phyloP scores from a whole-genome alignment of 352 stramenopile genomes.

The Thalassiosira exigua region DNA sequence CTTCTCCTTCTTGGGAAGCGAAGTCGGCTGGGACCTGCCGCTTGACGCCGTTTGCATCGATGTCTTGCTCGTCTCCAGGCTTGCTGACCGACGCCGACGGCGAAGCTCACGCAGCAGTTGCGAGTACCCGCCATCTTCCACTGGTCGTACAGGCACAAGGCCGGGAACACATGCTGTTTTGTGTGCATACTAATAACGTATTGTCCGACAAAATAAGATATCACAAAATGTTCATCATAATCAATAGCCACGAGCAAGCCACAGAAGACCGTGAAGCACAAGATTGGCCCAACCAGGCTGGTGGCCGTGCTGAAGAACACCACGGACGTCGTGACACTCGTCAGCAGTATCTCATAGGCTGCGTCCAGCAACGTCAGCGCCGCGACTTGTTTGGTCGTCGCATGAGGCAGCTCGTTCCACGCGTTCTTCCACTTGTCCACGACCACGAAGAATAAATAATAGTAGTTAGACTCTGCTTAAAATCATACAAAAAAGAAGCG shows the following conservation, averaged over 20 bases:
- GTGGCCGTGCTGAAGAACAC: constrained; percentile 67
- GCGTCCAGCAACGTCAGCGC: constrained; percentile 50
- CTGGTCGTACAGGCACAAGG: constrained; percentile 66
- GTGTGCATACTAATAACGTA: too few species aligned
- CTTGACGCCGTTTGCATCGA: too few species aligned
- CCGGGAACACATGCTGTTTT: constrained; percentile 67
- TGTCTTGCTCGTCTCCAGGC: constrained; percentile 1
- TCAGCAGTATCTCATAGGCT: constrained; percentile 55
- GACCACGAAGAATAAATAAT: constrained; percentile 67
- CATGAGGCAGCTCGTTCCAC: constrained; percentile 29
- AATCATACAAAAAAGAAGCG: too few species aligned
- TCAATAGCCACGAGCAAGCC: constrained; percentile 61
- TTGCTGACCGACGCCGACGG: too few species aligned
- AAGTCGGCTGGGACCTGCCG: background rate
- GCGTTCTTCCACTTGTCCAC: constrained; percentile 61
- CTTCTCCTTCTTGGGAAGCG: background rate
- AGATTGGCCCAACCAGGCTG: constrained; percentile 55
- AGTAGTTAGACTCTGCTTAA: too few species aligned
- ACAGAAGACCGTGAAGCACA: constrained; percentile 68
- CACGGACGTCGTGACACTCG: constrained; percentile 56
- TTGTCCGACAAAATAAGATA: too few species aligned
- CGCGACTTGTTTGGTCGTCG: constrained; percentile 43
- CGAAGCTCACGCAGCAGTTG: constrained; percentile 23
- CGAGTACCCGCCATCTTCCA: constrained; percentile 11
- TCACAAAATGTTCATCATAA: constrained; percentile 65